A percentile compares a stretch with the other conserved stretches of the same genome.
Conservation (phyloP, 495 filamentous ascomycete species). For the Annulohypoxylon maeteangense region DNA sequence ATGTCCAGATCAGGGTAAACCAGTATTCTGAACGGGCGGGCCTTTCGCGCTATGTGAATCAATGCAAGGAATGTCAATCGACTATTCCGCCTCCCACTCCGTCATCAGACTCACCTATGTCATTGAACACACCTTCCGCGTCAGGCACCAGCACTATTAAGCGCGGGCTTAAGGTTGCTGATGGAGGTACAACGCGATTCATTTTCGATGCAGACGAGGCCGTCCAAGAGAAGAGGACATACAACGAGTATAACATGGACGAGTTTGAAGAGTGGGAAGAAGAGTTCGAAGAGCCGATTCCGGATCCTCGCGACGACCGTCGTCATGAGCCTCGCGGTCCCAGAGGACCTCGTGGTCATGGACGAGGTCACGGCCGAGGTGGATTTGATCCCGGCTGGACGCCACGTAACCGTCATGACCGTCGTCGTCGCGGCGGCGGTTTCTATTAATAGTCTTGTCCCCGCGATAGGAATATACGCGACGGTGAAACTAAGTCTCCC, state of each 20-base stretch:
- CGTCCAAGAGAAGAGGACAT: constrained; percentile 71
- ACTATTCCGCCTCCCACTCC: constrained; percentile 48
- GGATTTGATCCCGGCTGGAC: constrained; percentile 39
- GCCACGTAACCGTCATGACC: constrained; percentile 40
- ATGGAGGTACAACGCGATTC: constrained; percentile 83
- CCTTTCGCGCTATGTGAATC: constrained; percentile 52
- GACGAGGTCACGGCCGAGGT: constrained; percentile 46
- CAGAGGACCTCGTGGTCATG: constrained; percentile 43
- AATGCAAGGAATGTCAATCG: constrained; percentile 57
- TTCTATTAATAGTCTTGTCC: constrained; percentile 28
- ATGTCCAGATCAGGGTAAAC: constrained; percentile 86
- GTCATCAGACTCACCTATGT: constrained; percentile 50
- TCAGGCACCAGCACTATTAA: constrained; percentile 51
- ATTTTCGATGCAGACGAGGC: constrained; percentile 87
- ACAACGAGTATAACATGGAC: constrained; percentile 74
- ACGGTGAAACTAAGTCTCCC: not conserved
- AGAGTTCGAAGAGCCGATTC: constrained; percentile 67
- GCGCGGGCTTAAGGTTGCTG: constrained; percentile 65
- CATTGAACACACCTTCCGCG: constrained; percentile 52
- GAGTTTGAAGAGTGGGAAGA: constrained; percentile 83
- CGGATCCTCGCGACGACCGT: constrained; percentile 47
- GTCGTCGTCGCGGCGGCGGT: constrained; percentile 43
- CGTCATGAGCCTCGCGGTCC: constrained; percentile 48
- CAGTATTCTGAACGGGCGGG: constrained; percentile 65
- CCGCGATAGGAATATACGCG: not conserved